These are phyloP conservation scores for Penicillium crustosum DNA, from an alignment of 2,329 filamentous ascomycete species.

Conservation along the genomic window DNA sequence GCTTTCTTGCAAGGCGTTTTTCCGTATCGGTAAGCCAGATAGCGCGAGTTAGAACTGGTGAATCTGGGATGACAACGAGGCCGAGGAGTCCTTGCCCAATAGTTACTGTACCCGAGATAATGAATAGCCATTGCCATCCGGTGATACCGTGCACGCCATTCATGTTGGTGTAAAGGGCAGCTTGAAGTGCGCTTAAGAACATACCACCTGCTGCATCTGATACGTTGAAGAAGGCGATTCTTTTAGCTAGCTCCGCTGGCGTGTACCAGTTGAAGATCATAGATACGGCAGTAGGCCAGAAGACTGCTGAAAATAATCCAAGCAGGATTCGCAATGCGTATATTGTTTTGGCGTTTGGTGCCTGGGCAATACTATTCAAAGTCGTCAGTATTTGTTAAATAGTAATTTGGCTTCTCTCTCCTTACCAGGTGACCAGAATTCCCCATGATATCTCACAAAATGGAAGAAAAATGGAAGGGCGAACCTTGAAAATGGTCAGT, in stretches of 20 bases:
- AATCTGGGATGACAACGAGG: slow-evolving; percentile 22
- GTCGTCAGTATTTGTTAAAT: neutral
- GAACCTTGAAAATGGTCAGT: neutral
- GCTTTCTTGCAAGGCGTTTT: slow-evolving; percentile 11
- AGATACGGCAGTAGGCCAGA: slow-evolving; percentile 11
- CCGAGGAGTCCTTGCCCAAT: slow-evolving; percentile 19
- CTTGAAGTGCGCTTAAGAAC: slow-evolving; percentile 21
- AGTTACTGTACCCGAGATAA: slow-evolving; percentile 16
- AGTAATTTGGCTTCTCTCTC: neutral
- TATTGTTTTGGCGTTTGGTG: slow-evolving; percentile 8
- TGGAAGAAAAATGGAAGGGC: slow-evolving; percentile 4
- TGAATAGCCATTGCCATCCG: slow-evolving; percentile 12
- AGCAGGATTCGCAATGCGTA: slow-evolving; percentile 6
- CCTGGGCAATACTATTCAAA: slow-evolving; percentile 1
- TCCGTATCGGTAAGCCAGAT: slow-evolving; percentile 19
- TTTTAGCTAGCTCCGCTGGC: slow-evolving; percentile 17
- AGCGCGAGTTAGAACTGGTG: slow-evolving; percentile 17
- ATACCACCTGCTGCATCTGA: slow-evolving; percentile 19
- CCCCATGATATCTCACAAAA: slow-evolving; percentile 12
- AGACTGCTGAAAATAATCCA: slow-evolving; percentile 8
- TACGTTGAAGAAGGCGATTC: slow-evolving; percentile 20
- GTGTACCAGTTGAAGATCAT: slow-evolving; percentile 23
- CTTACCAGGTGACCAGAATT: slow-evolving; percentile 9
- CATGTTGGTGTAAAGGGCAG: slow-evolving; percentile 20
- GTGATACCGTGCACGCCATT: slow-evolving; percentile 14